Evolutionary conservation across 305 asterid genomes (phyloP).

Genomic region (Solanum aculeatissimum): DNA sequence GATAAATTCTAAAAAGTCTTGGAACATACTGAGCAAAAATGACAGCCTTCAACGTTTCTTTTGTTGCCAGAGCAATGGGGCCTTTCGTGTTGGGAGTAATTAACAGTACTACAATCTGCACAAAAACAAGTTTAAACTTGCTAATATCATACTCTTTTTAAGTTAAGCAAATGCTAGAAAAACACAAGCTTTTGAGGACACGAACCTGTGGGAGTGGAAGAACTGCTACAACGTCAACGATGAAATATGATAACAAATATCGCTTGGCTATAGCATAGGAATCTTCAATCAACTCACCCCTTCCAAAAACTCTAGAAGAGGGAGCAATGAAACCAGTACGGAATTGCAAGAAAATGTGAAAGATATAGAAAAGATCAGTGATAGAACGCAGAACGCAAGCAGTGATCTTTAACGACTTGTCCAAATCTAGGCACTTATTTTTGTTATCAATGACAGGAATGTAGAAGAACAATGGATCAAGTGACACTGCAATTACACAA

Average conservation of each 20-base stretch:
- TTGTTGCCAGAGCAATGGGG: slow-evolving; percentile 34
- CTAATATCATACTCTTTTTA: background rate
- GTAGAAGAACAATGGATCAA: slow-evolving; percentile 67
- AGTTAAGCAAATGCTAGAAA: background rate
- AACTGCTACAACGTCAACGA: slow-evolving; percentile 40
- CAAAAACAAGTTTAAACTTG: background rate
- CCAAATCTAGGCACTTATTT: slow-evolving; percentile 33
- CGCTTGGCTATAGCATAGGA: slow-evolving; percentile 37
- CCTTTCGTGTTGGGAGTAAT: slow-evolving; percentile 13
- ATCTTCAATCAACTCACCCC: slow-evolving; percentile 49
- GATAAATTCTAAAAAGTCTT: slow-evolving; percentile 38
- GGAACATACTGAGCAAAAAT: slow-evolving; percentile 42
- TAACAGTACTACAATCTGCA: slow-evolving; percentile 30
- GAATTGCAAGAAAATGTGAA: slow-evolving; percentile 50
- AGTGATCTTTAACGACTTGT: slow-evolving; percentile 19
- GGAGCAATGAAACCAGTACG: slow-evolving; percentile 54
- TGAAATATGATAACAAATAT: slow-evolving; percentile 40
- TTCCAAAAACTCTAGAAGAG: slow-evolving; percentile 47
- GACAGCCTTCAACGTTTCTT: slow-evolving; percentile 27
- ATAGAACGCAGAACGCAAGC: slow-evolving; percentile 51
- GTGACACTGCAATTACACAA: slow-evolving; percentile 34
- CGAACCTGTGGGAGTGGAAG: slow-evolving; percentile 71
- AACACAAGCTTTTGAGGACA: background rate
- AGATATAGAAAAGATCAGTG: slow-evolving; percentile 38
- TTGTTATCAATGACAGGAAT: slow-evolving; percentile 30